Evolutionary conservation across 2,329 filamentous ascomycete genomes (phyloP), one percentile per base, ranked within the genome.

Genomic region (Albifimbria verrucaria): DNA sequence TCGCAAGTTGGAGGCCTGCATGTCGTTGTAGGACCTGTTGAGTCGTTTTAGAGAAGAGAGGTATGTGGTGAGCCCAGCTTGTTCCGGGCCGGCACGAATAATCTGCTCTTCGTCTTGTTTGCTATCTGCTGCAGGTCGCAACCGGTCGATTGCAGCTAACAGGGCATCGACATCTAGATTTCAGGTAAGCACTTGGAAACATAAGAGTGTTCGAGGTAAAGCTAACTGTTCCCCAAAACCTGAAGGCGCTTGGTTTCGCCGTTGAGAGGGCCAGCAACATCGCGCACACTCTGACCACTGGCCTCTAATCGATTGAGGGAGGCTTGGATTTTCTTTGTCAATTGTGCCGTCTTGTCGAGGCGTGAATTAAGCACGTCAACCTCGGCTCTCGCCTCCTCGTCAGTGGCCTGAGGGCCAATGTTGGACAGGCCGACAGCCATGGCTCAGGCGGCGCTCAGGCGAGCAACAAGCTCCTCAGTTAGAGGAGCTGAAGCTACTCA

Each of bases 291-390:
- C 72, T 92, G 91, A 18, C 93, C 94, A 50, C 90, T 95, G 36
- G 87, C 85, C 63, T 97, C 92, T 28, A 99, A 79, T 52, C 92
- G 83, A 36, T 85, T 83, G 60, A 97, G 80, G 49, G 90, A 96
- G 24, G 89, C 88, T 71, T 96, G 89, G 52, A 99, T 97, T 77
- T 96, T 96, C 77, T 94, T 96, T 26, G 92, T 96, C 68, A 97
- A 81, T 66, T 91, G 85, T 55, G 92, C 88, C 62, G 95, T 95
- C 80, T 96, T 97, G 63, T 95, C 91, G 57, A 97, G 84, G 39
- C 85, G 79, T 51, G 85, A 88, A 62, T 86, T 87, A 47, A 89
- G 75, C 25, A 88, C 85, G 59, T 89, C 85, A 51, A 89, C 85
- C 68, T 88, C 85, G 45, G 85, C 85, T 53, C 83, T 77, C 44